Evolutionary conservation across 192 early-diverging fungal genomes (phyloP).

Genomic region (Geranomyces variabilis): DNA sequence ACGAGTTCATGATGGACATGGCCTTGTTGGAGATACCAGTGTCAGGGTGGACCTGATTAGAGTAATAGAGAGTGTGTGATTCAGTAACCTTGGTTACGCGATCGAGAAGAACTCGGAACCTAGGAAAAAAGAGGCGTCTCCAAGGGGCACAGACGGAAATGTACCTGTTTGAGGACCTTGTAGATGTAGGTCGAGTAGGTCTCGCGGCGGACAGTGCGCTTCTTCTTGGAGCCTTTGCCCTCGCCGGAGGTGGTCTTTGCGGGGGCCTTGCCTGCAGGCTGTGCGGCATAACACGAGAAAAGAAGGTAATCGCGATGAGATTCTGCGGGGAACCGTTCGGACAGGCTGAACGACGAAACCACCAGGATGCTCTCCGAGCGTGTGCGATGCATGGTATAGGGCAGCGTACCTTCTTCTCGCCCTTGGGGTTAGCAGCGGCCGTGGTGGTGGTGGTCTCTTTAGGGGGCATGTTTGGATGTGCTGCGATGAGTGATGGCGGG

Average conservation of each 20-base stretch:
- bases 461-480: conserved; percentile 46
- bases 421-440: conserved; percentile 23
- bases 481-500: neutral
- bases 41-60: conserved; percentile 76
- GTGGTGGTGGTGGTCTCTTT: conserved; percentile 44
- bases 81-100: neutral
- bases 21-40: conserved; percentile 97
- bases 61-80: neutral
- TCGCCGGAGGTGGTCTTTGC: conserved; percentile 65
- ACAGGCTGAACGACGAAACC: too few species aligned
- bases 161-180: conserved; percentile 90
- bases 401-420: conserved; percentile 36
- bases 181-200: conserved; percentile 95
- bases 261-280: conserved; percentile 54
- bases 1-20: conserved; percentile 96
- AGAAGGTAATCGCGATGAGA: neutral
- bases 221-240: conserved; percentile 53
- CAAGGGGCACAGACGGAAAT: neutral
- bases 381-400: neutral
- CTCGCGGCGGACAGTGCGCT: conserved; percentile 70
- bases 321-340: neutral
- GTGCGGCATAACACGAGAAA: conserved; percentile 4
- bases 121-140: neutral
- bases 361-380: too few species aligned
- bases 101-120: neutral